Conservation (phyloP, 352 stramenopile species). For the Globisporangium mamillatum region DNA sequence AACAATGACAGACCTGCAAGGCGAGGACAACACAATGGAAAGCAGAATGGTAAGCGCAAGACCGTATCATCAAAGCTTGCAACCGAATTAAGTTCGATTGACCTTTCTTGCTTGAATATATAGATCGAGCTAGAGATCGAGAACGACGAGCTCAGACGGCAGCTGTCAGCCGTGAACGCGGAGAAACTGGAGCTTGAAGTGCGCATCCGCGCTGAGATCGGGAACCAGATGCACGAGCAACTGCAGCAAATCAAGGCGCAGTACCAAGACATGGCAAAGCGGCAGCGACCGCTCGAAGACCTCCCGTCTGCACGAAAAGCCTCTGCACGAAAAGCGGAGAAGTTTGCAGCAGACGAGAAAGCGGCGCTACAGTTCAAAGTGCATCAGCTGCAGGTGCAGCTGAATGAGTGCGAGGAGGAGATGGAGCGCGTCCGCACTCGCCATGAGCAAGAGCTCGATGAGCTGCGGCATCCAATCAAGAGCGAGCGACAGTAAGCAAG, state of each 20-base stretch:
- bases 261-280: conserved; percentile 45
- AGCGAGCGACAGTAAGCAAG: conserved; percentile 1
- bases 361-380: conserved; percentile 59
- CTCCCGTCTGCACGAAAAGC: conserved; percentile 35
- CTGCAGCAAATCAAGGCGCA: conserved; percentile 61
- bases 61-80: neutral
- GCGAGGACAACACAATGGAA: conserved; percentile 2
- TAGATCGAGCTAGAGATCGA: conserved; percentile 46
- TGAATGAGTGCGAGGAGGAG: conserved; percentile 79
- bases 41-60: conserved; percentile 25
- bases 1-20: neutral
- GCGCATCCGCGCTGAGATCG: conserved; percentile 58
- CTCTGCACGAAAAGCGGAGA: conserved; percentile 21
- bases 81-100: neutral
- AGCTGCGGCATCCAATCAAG: conserved; percentile 18
- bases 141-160: conserved; percentile 56
- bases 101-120: neutral
- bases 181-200: conserved; percentile 65
- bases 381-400: conserved; percentile 58
- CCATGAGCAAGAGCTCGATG: conserved; percentile 25
- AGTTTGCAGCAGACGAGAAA: conserved; percentile 42
- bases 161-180: conserved; percentile 45
- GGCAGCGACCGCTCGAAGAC: conserved; percentile 27
- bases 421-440: conserved; percentile 72
- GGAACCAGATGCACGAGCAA: conserved; percentile 66